These are phyloP conservation scores for Paraconiothyrium brasiliense DNA, from an alignment of 2,329 filamentous ascomycete genomes.

Conservation along the genomic window DNA sequence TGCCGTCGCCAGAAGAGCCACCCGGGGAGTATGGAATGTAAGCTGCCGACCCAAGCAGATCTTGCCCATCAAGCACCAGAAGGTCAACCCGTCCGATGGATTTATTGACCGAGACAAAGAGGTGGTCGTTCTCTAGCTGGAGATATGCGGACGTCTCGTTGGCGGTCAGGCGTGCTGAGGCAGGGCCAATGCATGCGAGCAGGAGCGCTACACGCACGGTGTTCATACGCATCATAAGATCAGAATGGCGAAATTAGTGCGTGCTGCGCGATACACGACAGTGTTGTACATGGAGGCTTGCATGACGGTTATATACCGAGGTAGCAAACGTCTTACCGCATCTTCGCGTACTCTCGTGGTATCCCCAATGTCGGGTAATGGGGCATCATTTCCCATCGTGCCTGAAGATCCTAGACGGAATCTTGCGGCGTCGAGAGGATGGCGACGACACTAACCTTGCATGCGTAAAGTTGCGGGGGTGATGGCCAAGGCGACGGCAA, in stretches of 20 bases:
- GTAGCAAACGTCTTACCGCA: not conserved
- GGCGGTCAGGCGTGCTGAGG: slow-evolving; percentile 14
- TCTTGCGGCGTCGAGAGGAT: not conserved
- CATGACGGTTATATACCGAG: slow-evolving; percentile 1
- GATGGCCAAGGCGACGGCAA: not conserved
- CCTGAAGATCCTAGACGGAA: slow-evolving; percentile 1
- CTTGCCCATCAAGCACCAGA: slow-evolving; percentile 57
- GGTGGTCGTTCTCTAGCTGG: slow-evolving; percentile 18
- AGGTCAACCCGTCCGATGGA: slow-evolving; percentile 52
- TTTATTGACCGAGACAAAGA: slow-evolving; percentile 25
- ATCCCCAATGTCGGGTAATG: not conserved
- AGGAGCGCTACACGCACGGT: not conserved
- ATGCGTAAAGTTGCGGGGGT: slow-evolving; percentile 1
- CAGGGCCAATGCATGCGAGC: not conserved
- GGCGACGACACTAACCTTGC: slow-evolving; percentile 1
- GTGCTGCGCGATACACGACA: not conserved
- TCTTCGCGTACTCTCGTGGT: not conserved
- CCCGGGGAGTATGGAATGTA: slow-evolving; percentile 19
- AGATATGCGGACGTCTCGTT: slow-evolving; percentile 19
- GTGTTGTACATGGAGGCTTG: not conserved
- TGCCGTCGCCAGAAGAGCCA: slow-evolving; percentile 18
- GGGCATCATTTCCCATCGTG: slow-evolving; percentile 8
- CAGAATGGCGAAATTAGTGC: not conserved
- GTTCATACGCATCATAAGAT: not conserved
- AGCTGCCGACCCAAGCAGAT: slow-evolving; percentile 60